phyloP scores from a whole-genome alignment of 768 basidiomycete genomes.

The Asterophora lycoperdoides region DNA sequence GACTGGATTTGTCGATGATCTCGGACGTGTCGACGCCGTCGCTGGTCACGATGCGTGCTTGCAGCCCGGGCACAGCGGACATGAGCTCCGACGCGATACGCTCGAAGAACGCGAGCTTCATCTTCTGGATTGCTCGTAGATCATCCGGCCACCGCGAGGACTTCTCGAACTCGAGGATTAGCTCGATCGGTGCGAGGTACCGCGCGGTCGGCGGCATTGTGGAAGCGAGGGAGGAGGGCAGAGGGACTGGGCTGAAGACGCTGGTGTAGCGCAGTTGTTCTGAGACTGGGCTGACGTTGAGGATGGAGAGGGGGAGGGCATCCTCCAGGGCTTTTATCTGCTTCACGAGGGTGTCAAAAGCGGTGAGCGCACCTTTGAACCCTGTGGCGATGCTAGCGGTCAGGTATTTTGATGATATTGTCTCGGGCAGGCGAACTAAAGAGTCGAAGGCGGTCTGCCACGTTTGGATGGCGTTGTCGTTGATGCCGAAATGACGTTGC shows the following conservation, averaged over 20 bases:
- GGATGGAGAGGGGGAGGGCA: conserved; percentile 71
- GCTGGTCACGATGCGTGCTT: conserved; percentile 56
- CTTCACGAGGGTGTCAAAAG: conserved; percentile 78
- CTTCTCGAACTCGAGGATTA: conserved; percentile 87
- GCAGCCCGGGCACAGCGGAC: conserved; percentile 44
- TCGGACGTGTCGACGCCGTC: conserved; percentile 43
- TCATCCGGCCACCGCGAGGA: conserved; percentile 96
- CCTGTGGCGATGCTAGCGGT: conserved; percentile 42
- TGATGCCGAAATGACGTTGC: conserved; percentile 68
- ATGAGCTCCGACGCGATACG: conserved; percentile 67
- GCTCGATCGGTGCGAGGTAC: conserved; percentile 64
- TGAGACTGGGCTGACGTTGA: conserved; percentile 71
- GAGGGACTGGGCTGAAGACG: conserved; percentile 74
- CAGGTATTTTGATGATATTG: conserved; percentile 42
- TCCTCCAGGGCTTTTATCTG: conserved; percentile 68
- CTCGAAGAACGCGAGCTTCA: conserved; percentile 91
- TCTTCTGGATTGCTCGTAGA: conserved; percentile 84
- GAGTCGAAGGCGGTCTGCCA: conserved; percentile 60
- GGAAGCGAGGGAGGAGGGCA: conserved; percentile 49
- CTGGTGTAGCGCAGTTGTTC: conserved; percentile 79
- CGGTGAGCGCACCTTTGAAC: conserved; percentile 68
- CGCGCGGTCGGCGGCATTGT: conserved; percentile 56
- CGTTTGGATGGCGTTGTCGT: conserved; percentile 43
- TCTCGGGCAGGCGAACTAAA: conserved; percentile 54
- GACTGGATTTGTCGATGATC: conserved; percentile 60